Base-by-base conservation (phyloP, 2,329 filamentous ascomycete genomes). In the Dichotomopilus funicola region DNA sequence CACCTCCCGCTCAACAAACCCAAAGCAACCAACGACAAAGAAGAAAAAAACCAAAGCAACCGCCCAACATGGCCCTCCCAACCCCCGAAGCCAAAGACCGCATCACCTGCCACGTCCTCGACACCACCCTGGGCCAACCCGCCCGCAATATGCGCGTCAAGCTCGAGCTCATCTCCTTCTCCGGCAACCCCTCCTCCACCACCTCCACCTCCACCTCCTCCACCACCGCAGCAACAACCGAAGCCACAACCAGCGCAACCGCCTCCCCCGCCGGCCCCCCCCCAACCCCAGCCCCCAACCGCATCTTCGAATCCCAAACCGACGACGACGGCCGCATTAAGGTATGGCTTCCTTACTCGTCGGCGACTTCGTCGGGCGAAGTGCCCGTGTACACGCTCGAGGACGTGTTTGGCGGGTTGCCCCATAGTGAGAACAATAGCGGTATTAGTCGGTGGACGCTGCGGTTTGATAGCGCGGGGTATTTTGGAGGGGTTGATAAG, bases 61-160 rank as follows among this genome's bases (percentile, higher is more conserved):
- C 42, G 38, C 2, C 10, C 47, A 61, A 54, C 50, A 64, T 60
- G 60, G 51, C 59, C 38, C 49, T 55, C 44, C 51, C 59, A 49
- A 51, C 51, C 59, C 52, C 51, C 59, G 82, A 80, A 66, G 52
- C 53, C 57, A 83, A 80, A 66, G 82, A 84, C 67, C 82, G 82
- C 67, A 92, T 94, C 66, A 92, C 89, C 70, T 92, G 88, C 76
- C 89, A 94, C 76, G 82, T 91, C 71, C 88, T 94, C 69, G 88
- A 94, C 77, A 92, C 88, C 9, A 81, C 83, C n/a, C 74, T 80
- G 59, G 89, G 89, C 66, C 79, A 78, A 55, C 89, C 89, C 27
- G 89, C 82, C 12, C 71, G 77, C 55, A 75, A 77, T 59, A 81
- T 94, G 64, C 77, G 78, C 61, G 87, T 91, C 55, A 82, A 79